Base-by-base conservation (phyloP, 257 asterid species). In the Rehmannia glutinosa region DNA sequence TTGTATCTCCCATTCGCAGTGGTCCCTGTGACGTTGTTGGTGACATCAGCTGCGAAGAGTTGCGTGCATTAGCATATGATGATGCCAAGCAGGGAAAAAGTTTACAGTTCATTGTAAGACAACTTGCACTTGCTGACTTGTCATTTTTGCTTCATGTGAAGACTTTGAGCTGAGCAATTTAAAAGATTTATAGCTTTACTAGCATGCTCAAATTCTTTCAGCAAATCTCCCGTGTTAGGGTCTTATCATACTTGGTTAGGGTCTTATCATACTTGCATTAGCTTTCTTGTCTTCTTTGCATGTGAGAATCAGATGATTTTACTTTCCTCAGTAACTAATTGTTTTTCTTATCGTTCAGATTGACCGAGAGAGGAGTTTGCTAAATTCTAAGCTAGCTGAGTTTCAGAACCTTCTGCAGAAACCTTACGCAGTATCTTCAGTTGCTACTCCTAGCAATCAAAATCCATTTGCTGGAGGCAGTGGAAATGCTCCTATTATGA, bases 21-120 rank as follows among this genome's bases (percentile, higher is more conserved):
- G 89, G 92, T 66, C 92, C 96, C 32, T 93, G 99, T 75, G 99
- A 94, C 73, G 71, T 86, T 67, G 74, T 60, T 25, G 97, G 99
- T 57, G 99, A 94, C 78, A 69, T 81, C 77, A 90, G 96, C 78
- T 87, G 55, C 21, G 99, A 94, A 71, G 97, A 94, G 81, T 69
- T 94, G 87, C 95, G 96, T 66, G 87, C 88, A 62, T 74, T 76
- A 36, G 97, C 99, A 76, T 90, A 94, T 62, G 92, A 88, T 27
- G 97, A 94, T 53, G 92, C 92, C 35, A 86, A 78, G 74, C 80
- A 71, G 38, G 97, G 97, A 47, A 68, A 78, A 77, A 79, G 71
- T 87, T 62, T 93, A 64, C 89, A 68, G 69, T 78, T 78, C 62
- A 90, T 94, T 81, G 99, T 94, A 85, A 84, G 94, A 58, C 60